Base-by-base conservation (phyloP, 2,329 filamentous ascomycete genomes). In the Pseudopithomyces maydicus region DNA sequence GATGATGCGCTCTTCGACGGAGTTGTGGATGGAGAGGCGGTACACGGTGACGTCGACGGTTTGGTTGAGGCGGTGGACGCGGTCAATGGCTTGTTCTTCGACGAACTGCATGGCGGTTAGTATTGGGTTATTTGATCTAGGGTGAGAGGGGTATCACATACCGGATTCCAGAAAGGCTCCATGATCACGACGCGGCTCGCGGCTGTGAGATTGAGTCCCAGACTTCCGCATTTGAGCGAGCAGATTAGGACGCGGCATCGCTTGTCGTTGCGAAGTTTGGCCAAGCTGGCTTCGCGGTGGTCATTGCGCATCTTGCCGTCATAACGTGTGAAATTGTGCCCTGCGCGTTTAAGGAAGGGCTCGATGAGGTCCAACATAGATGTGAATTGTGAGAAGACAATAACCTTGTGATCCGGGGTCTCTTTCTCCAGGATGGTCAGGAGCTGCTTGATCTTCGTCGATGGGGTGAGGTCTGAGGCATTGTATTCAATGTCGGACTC, bases 161-260 rank as follows among this genome's bases (percentile, higher is more conserved):
- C 88, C 2, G 92, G 95, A 75, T 99, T 99, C 95, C 95, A 99
- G 77, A 99, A 99, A 0, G 95, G 95, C 76, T 99, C 95, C 42
- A 99, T 82, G 66, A 99, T 96, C 51, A 99, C 88, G 3, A 99
- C 95, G 17, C 95, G 85, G 60, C 90, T 95, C 10, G 95, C 95
- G 0, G 93, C 95, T 6, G 95, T 99, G 52, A 99, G 81, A 75
- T 99, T 99, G 26, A 99, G 85, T 2, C 95, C 95, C 44, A 99
- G 78, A 48, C 91, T 93, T 62, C 95, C 95, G 69, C 95, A 98
- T 69, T 96, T 95, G 62, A 99, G 83, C 78, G 91, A 96, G 77
- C 95, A 99, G 15, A 99, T 87, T 45, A 99, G 80, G 4, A 99
- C 87, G 6, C 95, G 85, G 14, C 90, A 95, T 32, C 82, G 82